Evolutionary conservation across 1,284 basidiomycete genomes (phyloP).

Genomic region (Malassezia dermatis): DNA sequence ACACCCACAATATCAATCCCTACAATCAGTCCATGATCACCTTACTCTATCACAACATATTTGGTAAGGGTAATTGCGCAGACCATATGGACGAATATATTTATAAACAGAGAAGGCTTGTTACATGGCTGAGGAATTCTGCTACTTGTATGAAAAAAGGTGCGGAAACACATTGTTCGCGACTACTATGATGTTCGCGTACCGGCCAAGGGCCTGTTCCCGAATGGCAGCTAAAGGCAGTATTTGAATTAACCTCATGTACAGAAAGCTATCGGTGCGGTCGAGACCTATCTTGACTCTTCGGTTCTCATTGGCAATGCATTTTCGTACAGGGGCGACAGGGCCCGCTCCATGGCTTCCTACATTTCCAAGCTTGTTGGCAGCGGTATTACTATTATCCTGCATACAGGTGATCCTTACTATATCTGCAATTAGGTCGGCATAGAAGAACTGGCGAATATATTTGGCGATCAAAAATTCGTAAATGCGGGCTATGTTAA

Average conservation of each 20-base stretch:
- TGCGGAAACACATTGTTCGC: conserved; percentile 20
- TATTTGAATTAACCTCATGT: conserved; percentile 26
- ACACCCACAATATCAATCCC: conserved; percentile 24
- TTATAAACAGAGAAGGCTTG: conserved; percentile 20
- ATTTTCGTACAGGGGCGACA: conserved; percentile 25
- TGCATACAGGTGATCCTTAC: conserved; percentile 31
- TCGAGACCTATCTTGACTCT: conserved; percentile 26
- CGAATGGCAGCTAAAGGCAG: conserved; percentile 25
- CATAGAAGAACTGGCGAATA: conserved; percentile 21
- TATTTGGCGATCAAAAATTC: conserved; percentile 20
- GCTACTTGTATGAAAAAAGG: conserved; percentile 24
- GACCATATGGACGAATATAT: conserved; percentile 27
- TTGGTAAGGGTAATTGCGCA: conserved; percentile 26
- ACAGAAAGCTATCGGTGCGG: conserved; percentile 27
- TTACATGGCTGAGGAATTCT: conserved; percentile 27
- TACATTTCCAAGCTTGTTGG: conserved; percentile 22
- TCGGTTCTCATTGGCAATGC: conserved; percentile 18
- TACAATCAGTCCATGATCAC: conserved; percentile 22
- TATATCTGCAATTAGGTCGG: conserved; percentile 35
- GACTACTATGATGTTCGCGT: conserved; percentile 33
- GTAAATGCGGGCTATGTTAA: conserved; percentile 22
- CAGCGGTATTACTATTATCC: conserved; percentile 22
- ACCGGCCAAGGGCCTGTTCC: conserved; percentile 28
- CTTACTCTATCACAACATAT: conserved; percentile 24
- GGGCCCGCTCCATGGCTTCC: conserved; percentile 19